These are phyloP conservation scores for Pyrrhoderma lamaoense DNA, from an alignment of 1,284 basidiomycete species.

Conservation along the genomic window DNA sequence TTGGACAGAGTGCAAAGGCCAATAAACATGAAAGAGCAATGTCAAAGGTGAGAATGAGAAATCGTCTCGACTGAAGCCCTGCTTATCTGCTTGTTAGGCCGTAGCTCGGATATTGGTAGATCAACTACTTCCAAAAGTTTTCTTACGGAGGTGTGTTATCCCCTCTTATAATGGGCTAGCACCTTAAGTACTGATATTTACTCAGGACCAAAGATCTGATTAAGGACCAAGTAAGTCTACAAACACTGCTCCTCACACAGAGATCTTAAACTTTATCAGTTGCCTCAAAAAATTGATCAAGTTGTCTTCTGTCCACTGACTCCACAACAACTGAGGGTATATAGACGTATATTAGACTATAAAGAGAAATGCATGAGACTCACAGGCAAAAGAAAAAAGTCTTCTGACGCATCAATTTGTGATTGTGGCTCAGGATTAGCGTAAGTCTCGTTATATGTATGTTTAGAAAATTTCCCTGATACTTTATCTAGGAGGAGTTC, in stretches of 20 bases:
- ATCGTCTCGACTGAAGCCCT: background rate
- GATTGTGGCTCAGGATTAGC: slow-evolving; percentile 54
- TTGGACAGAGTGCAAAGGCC: slow-evolving; percentile 61
- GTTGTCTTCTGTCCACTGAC: slow-evolving; percentile 88
- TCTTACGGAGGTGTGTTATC: slow-evolving; percentile 58
- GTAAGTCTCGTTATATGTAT: slow-evolving; percentile 30
- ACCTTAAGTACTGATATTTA: slow-evolving; percentile 3
- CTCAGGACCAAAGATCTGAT: slow-evolving; percentile 77
- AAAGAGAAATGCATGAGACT: slow-evolving; percentile 40
- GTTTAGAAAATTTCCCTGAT: background rate
- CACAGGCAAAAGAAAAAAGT: slow-evolving; percentile 12
- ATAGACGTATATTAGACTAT: slow-evolving; percentile 65
- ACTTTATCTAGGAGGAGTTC: slow-evolving; percentile 44
- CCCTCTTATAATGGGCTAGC: background rate
- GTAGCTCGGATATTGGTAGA: slow-evolving; percentile 55
- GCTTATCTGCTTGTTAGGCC: slow-evolving; percentile 22
- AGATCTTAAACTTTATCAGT: slow-evolving; percentile 32
- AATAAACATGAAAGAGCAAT: slow-evolving; percentile 53
- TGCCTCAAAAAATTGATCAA: slow-evolving; percentile 76
- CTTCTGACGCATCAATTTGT: slow-evolving; percentile 63
- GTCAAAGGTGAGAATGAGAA: background rate
- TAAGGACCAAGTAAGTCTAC: slow-evolving; percentile 46
- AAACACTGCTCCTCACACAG: slow-evolving; percentile 5
- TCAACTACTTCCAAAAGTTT: slow-evolving; percentile 66
- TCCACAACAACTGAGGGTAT: slow-evolving; percentile 55